Base-by-base conservation (phyloP, 352 stramenopile species). In the Phytophthora constricta region DNA sequence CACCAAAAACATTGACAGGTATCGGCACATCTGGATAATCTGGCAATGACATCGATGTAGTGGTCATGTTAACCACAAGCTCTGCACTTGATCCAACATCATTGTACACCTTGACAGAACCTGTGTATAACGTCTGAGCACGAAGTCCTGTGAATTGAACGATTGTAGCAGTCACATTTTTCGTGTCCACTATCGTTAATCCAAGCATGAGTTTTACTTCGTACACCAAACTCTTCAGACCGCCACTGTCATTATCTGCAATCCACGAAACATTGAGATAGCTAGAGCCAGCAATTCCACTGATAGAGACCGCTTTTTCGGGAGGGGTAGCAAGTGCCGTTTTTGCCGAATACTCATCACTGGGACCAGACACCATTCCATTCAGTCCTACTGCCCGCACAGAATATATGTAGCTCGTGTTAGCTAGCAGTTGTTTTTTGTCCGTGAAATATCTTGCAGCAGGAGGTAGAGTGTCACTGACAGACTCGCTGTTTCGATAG, bases 351-450 rank as follows among this genome's bases (percentile, higher is more conserved):
- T 76, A 68, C 5, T 71, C 57, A 2, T 54, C 51, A 27, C 84
- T 92, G 13, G 78, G 48, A 45, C 76, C 63, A 0, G 75, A 90
- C 1, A 70, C 55, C 48, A 87, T 71, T 14, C 53, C 73, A 56
- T 71, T 80, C 52, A 49, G 54, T 1, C 72, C 87, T 16, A 79
- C 75, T 3, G 79, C 65, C 19, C 74, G 71, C 0, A 91, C 50
- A 25, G 63, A 77, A 52, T 86, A 92, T 16, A 59, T 67, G 46
- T 92, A 92, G 8, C 53, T 75, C 22, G 74, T 83, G 2, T 34
- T 62, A 11, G 81, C 73, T 4, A 26, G 27, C 0, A 92, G 31
- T 19, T 50, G 53, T 3, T 45, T 62, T 19, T 68, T 84, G 33
- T 91, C 78, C 8, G 72, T 67, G 46, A 72, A 90, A n/a, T 7